Percentiles rank a stretch among this genome's conserved stretches.
Evolutionary conservation across 805 yeast species (phyloP).

Genomic region (Kluyveromyces dobzhanskii): DNA sequence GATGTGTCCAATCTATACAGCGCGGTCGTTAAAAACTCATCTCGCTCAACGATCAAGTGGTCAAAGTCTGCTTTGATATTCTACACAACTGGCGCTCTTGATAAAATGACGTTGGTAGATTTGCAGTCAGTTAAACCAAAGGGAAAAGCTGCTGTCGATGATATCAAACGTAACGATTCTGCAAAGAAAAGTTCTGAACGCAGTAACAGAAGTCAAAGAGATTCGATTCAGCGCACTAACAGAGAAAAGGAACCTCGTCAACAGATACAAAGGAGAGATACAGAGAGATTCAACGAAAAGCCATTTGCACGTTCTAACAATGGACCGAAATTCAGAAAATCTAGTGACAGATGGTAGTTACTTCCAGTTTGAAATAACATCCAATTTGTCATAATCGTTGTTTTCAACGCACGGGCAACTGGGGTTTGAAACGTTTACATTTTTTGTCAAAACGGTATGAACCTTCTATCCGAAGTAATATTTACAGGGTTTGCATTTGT

Average conservation of each 20-base stretch:
- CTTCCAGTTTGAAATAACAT: background rate
- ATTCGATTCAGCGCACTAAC: background rate
- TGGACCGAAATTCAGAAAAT: background rate
- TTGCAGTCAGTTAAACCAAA: background rate
- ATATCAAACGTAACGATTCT: background rate
- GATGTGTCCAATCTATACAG: background rate
- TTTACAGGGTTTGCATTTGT: no score
- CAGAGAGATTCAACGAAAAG: background rate
- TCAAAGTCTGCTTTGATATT: background rate
- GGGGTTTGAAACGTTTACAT: no score
- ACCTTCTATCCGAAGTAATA: slow-evolving; percentile 2
- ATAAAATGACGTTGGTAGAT: slow-evolving; percentile 1
- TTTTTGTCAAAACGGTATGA: background rate
- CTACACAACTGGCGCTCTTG: background rate
- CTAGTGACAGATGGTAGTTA: background rate
- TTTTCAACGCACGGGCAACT: no score
- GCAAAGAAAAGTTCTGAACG: background rate
- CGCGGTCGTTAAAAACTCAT: background rate
- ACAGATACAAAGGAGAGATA: background rate
- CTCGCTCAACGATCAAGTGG: slow-evolving; percentile 1
- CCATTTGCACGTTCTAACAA: background rate
- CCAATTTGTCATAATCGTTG: no score
- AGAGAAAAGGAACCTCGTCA: background rate
- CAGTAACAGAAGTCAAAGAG: background rate
- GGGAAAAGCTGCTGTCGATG: background rate